phyloP scores from a whole-genome alignment of 2,329 filamentous ascomycete genomes.

The Pyrenochaeta sp. region DNA sequence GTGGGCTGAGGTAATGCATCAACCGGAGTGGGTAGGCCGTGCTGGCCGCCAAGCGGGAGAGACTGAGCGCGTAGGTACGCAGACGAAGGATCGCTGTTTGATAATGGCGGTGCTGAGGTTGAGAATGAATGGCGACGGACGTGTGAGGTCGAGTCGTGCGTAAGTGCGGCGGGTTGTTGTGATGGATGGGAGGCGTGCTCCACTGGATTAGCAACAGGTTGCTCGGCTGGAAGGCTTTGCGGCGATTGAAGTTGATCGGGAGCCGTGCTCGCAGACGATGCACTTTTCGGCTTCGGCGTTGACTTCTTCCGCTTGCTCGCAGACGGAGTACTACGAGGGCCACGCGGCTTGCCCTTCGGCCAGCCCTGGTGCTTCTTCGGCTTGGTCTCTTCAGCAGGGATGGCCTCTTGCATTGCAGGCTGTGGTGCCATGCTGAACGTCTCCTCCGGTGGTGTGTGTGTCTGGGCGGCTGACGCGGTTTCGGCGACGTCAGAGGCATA shows the following conservation, averaged over 20 bases:
- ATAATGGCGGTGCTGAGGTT: conserved; percentile 12
- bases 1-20: conserved; percentile 11
- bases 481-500: conserved; percentile 17
- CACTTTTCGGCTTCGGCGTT: conserved; percentile 44
- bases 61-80: conserved; percentile 36
- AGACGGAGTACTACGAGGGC: conserved; percentile 46
- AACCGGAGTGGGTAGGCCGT: conserved; percentile 20
- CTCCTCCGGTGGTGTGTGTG: conserved; percentile 53
- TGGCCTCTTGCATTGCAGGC: conserved; percentile 19
- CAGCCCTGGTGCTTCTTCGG: conserved; percentile 51
- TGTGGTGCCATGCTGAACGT: conserved; percentile 15
- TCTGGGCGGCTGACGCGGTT: conserved; percentile 40
- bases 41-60: conserved; percentile 38
- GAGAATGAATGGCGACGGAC: conserved; percentile 46
- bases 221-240: conserved; percentile 42
- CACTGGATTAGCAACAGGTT: conserved; percentile 14
- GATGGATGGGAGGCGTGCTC: conserved; percentile 11
- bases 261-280: conserved; percentile 20
- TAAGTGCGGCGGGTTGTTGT: conserved; percentile 15
- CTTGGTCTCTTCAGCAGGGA: conserved; percentile 37
- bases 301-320: conserved; percentile 53
- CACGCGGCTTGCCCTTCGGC: conserved; percentile 58
- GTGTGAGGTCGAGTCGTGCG: conserved; percentile 13
- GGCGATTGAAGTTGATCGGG: conserved; percentile 46
- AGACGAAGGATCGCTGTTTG: conserved; percentile 8